A percentile compares a stretch with the other conserved stretches of the same genome.
Evolutionary conservation across 2,329 filamentous ascomycete genomes (phyloP).

Genomic region (Onygena corvina): DNA sequence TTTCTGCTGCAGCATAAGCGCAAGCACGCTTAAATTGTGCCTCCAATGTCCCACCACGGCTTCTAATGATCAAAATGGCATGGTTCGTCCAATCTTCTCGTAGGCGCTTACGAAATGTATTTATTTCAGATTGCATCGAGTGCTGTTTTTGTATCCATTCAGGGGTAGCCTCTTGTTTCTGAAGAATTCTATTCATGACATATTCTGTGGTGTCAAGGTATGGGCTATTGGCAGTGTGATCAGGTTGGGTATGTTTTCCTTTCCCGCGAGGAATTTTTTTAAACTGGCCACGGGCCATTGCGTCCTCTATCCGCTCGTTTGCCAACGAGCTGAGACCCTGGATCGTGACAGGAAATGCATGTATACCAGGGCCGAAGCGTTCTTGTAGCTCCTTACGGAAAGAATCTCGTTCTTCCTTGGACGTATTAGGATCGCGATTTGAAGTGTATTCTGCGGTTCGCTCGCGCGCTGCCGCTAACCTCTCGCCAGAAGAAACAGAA

Average conservation of each 20-base stretch:
- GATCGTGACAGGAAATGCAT: slow-evolving; percentile 63
- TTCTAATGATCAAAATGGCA: slow-evolving; percentile 65
- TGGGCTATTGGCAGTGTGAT: slow-evolving; percentile 69
- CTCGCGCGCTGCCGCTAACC: slow-evolving; percentile 48
- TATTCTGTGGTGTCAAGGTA: slow-evolving; percentile 96
- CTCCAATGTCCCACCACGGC: slow-evolving; percentile 60
- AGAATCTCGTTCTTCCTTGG: slow-evolving; percentile 59
- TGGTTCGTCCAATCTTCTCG: slow-evolving; percentile 76
- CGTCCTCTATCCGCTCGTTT: slow-evolving; percentile 86
- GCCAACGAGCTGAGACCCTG: slow-evolving; percentile 70
- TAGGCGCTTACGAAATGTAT: slow-evolving; percentile 60
- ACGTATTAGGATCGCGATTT: slow-evolving; percentile 46
- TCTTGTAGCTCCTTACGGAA: slow-evolving; percentile 64
- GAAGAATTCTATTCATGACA: slow-evolving; percentile 97
- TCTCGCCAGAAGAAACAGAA: slow-evolving; percentile 33
- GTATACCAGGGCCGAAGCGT: slow-evolving; percentile 60
- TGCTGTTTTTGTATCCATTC: slow-evolving; percentile 99
- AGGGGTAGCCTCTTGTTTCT: slow-evolving; percentile 86
- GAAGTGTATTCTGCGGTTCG: slow-evolving; percentile 44
- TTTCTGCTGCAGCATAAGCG: slow-evolving; percentile 58
- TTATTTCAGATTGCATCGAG: slow-evolving; percentile 59
- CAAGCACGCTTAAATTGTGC: slow-evolving; percentile 60
- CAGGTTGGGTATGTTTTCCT: slow-evolving; percentile 56
- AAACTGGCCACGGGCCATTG: slow-evolving; percentile 84
- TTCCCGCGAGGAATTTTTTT: slow-evolving; percentile 69